Evolutionary conservation across 768 basidiomycete species (phyloP).

Genomic region (Phanerochaete carnosa): DNA sequence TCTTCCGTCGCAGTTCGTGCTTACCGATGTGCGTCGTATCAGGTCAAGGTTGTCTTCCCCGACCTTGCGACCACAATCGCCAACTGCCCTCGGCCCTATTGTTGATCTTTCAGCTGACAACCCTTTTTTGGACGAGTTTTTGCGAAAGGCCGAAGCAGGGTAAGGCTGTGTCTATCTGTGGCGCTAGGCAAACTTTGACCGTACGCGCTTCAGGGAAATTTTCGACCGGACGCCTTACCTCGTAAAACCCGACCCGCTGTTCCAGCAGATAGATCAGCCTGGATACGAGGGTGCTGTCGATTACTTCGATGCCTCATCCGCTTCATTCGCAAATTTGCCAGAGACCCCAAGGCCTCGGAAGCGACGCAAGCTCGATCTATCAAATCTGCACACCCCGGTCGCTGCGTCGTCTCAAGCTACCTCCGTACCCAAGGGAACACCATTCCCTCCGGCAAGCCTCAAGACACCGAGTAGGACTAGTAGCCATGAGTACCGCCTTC

Average conservation of each 20-base stretch:
- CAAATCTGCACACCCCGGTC: not conserved
- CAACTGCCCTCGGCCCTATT: not conserved
- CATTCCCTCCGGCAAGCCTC: slow-evolving; percentile 3
- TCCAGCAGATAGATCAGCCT: not conserved
- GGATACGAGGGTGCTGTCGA: not conserved
- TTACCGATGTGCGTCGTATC: not conserved
- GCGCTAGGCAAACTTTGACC: too few relatives aligned
- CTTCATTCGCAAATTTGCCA: not conserved
- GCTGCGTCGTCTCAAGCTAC: not conserved
- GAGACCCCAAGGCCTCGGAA: slow-evolving; percentile 1
- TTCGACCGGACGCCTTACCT: not conserved
- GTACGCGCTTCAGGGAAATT: not conserved
- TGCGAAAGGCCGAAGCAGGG: not conserved
- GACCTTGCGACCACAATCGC: not conserved
- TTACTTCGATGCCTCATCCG: not conserved
- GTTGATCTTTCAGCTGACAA: slow-evolving; percentile 12
- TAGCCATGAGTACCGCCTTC: slow-evolving; percentile 42
- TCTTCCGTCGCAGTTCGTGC: too few relatives aligned
- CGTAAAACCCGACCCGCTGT: not conserved
- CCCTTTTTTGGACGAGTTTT: slow-evolving; percentile 9
- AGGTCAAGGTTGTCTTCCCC: not conserved
- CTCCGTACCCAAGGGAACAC: not conserved
- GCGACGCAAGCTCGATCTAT: slow-evolving; percentile 1
- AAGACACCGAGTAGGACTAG: not conserved
- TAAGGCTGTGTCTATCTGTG: not conserved